Evolutionary conservation across 176 grass and related monocot species (phyloP).

Genomic region (Triticum dicoccoides): DNA sequence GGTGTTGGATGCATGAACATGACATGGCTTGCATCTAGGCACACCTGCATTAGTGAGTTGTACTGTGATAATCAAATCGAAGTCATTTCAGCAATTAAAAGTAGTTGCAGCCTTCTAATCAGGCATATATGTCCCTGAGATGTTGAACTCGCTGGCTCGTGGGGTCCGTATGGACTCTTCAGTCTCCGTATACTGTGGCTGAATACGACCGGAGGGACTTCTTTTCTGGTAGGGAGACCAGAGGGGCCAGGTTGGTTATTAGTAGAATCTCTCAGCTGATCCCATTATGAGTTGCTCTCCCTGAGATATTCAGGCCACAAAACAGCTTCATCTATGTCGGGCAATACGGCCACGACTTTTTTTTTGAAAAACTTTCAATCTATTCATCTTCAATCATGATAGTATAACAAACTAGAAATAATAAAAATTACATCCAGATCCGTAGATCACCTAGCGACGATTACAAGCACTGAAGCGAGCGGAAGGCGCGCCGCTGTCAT

Average conservation of each 20-base stretch:
- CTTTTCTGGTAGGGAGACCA: neutral
- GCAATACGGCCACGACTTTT: no score
- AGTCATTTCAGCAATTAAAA: neutral
- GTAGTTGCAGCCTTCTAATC: neutral
- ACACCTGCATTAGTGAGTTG: neutral
- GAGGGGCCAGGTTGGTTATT: conserved; percentile 6
- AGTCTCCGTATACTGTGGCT: neutral
- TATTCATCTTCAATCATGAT: no score
- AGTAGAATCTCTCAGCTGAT: neutral
- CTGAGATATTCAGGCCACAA: neutral
- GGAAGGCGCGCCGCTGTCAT: no score
- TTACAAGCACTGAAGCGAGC: no score
- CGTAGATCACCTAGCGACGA: no score
- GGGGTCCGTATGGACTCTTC: neutral
- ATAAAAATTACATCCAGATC: no score
- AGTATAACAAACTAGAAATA: no score
- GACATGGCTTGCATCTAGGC: neutral
- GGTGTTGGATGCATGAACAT: neutral
- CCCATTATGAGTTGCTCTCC: neutral
- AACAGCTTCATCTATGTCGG: no score
- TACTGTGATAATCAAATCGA: neutral
- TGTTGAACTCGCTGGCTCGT: neutral
- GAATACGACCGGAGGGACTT: neutral
- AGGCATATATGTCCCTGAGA: neutral
- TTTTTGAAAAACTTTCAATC: no score